phyloP scores from a whole-genome alignment of 257 asterid genomes.

The Phtheirospermum japonicum region DNA sequence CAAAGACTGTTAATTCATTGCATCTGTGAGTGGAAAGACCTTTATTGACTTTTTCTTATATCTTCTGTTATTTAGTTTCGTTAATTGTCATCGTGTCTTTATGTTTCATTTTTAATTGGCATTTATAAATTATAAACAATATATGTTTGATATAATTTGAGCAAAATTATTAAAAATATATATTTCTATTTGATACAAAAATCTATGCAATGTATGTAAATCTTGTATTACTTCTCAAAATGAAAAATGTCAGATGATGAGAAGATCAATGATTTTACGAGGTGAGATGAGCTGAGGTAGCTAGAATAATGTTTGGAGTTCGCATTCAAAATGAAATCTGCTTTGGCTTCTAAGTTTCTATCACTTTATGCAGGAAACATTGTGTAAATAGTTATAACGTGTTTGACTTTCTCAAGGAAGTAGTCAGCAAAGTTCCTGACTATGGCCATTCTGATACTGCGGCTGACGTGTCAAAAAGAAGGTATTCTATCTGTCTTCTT shows the following conservation, averaged over 20 bases:
- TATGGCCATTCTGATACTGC: background rate
- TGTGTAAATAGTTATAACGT: background rate
- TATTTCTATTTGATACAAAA: too few relatives aligned
- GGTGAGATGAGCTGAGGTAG: too few relatives aligned
- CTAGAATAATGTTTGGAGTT: too few relatives aligned
- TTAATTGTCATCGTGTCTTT: background rate
- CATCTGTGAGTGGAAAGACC: slow-evolving; percentile 53
- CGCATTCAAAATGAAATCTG: too few relatives aligned
- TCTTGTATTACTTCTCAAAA: too few relatives aligned
- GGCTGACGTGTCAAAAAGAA: background rate
- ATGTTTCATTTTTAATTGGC: background rate
- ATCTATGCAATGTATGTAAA: too few relatives aligned
- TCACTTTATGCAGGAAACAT: background rate
- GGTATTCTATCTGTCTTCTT: background rate
- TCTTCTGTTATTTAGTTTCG: background rate
- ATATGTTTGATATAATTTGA: too few relatives aligned
- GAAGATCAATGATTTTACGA: too few relatives aligned
- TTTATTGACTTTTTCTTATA: slow-evolving; percentile 20
- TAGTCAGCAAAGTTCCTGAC: background rate
- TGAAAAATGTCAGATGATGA: too few relatives aligned
- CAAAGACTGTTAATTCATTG: slow-evolving; percentile 67
- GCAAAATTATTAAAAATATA: too few relatives aligned
- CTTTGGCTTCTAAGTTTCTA: too few relatives aligned
- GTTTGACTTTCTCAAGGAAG: background rate
- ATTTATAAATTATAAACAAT: too few relatives aligned